Percentiles rank a stretch among this genome's conserved stretches.
Evolutionary conservation across 2,329 filamentous ascomycete species (phyloP).

Genomic region (Periconia macrospinosa): DNA sequence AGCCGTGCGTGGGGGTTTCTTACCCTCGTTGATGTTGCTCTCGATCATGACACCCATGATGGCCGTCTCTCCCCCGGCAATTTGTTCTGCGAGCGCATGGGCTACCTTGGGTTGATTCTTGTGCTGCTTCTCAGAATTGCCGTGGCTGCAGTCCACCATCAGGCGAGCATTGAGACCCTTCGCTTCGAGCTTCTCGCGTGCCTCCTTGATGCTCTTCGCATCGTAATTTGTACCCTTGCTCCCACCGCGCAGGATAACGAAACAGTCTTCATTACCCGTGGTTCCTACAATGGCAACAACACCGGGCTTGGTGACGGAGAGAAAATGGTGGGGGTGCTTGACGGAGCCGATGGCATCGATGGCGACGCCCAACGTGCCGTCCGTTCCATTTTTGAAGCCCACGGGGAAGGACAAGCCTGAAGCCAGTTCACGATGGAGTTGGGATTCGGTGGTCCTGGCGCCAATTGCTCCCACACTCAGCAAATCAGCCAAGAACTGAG

Average conservation of each 20-base stretch:
- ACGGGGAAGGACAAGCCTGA: conserved; percentile 95
- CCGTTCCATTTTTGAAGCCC: conserved; percentile 99
- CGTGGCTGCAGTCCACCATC: conserved; percentile 98
- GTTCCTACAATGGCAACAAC: conserved; percentile 94
- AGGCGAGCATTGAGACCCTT: conserved; percentile 74
- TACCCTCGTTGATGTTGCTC: conserved; percentile 92
- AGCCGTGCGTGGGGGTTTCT: conserved; percentile 24
- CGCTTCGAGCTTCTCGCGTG: conserved; percentile 76
- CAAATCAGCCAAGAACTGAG: conserved; percentile 92
- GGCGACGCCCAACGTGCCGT: conserved; percentile 84
- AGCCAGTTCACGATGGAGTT: conserved; percentile 92
- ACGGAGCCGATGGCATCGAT: conserved; percentile 96
- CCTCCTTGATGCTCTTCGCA: conserved; percentile 76
- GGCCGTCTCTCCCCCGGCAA: conserved; percentile 76
- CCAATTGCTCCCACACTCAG: conserved; percentile 91
- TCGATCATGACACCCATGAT: conserved; percentile 99
- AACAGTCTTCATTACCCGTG: conserved; percentile 93
- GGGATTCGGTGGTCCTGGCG: conserved; percentile 93
- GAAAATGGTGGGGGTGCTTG: conserved; percentile 90
- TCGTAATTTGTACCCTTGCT: conserved; percentile 95
- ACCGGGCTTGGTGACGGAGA: conserved; percentile 95
- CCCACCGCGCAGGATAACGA: conserved; percentile 90
- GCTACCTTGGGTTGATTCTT: conserved; percentile 97
- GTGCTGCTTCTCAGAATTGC: conserved; percentile 94
- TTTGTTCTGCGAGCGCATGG: conserved; percentile 77